Conservation (phyloP, 169 alveolate species). For the Eimeria tenella region DNA sequence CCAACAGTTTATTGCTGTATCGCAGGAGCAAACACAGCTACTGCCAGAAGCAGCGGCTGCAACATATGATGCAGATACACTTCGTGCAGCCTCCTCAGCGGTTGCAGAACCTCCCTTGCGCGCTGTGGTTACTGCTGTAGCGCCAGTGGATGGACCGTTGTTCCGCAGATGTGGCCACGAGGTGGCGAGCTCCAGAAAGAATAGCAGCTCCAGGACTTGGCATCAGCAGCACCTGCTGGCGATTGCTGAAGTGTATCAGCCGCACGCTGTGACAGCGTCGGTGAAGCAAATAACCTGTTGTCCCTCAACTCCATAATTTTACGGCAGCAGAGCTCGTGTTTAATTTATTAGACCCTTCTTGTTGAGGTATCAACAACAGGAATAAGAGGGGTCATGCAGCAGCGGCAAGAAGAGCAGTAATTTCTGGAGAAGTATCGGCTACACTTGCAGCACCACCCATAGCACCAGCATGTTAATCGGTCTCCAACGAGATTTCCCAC, state of each 20-base stretch:
- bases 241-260: background rate
- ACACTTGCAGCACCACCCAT: background rate
- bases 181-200: background rate
- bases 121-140: conserved; percentile 8
- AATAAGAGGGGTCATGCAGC: background rate
- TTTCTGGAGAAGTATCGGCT: background rate
- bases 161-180: background rate
- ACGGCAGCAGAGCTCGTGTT: too few relatives aligned
- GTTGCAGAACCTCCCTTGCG: background rate
- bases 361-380: background rate
- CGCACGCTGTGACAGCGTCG: too few relatives aligned
- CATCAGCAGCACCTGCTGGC: background rate
- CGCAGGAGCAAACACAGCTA: background rate
- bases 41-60: background rate
- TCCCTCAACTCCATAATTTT: background rate
- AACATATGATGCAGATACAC: background rate
- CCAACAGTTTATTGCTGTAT: background rate
- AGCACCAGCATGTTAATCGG: background rate
- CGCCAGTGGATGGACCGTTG: conserved; percentile 4
- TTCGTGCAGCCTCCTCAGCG: background rate
- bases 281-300: too few relatives aligned
- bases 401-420: background rate
- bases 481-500: background rate
- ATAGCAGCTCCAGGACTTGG: background rate
- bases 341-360: too few relatives aligned